Evolutionary conservation across 2,329 filamentous ascomycete species (phyloP), one percentile per base, ranked within the genome.

Genomic region (Lecanicillium sp.): DNA sequence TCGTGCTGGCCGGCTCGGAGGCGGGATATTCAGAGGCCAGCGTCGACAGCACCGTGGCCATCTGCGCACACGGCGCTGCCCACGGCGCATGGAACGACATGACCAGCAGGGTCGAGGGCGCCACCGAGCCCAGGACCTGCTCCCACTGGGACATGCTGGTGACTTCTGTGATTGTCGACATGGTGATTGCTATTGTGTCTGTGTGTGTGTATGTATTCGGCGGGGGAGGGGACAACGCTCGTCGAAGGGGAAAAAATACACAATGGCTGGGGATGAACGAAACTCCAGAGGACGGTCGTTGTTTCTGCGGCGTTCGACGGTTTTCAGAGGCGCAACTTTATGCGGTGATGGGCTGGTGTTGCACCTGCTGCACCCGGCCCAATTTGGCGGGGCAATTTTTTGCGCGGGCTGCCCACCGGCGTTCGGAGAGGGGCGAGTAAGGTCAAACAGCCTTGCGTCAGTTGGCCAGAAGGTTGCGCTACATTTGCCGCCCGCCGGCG

Each of bases 21-120:
- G 76, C 71, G 45, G 87, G 79, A 65, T 94, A 95, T 59, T 89
- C 87, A 55, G 80, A 79, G 48, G 90, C 89, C 48, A 98, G 84
- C 17, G 87, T 84, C 56, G 77, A 73, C 48, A 98, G 78, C 51
- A 97, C 84, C 36, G 81, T 84, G 50, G 77, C 79, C 89, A 97
- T 97, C 65, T 96, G 88, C 46, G 85, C 81, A 71, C 92, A 97
- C 33, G 92, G 92, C 43, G 88, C 88, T 20, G 92, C 92, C 92
- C 92, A 98, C 49, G 89, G 85, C 15, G 92, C 88, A 61, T 97
- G 85, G 72, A 98, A 98, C 60, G 89, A 96, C 57, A 94, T 78
- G 55, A 96, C 73, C 46, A 90, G 72, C 44, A 96, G 77, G 13
- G 84, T 78, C 13, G 80, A 74, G 2, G 81, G 57, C 10, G 85